phyloP scores from a whole-genome alignment of 2,329 filamentous ascomycete genomes.

The Ophiobolus disseminans region DNA sequence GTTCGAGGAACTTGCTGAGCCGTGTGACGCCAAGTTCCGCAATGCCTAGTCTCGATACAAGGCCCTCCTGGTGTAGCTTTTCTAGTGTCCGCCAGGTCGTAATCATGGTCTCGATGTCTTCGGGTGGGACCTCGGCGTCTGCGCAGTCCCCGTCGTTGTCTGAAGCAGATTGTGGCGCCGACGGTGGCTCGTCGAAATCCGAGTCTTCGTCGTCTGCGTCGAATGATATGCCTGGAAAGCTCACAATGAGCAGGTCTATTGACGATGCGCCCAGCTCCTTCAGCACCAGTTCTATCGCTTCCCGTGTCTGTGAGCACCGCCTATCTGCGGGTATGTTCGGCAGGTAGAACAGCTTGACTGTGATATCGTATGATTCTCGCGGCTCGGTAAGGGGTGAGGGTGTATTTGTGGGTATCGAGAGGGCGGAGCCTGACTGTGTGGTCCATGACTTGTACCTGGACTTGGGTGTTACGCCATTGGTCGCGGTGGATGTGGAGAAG shows the following conservation, averaged over 20 bases:
- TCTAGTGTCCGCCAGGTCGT: constrained; percentile 76
- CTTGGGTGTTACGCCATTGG: constrained; percentile 39
- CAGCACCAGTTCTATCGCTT: constrained; percentile 80
- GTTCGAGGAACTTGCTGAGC: constrained; percentile 75
- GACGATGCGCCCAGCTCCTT: constrained; percentile 77
- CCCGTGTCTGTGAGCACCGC: constrained; percentile 73
- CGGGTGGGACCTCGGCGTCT: constrained; percentile 50
- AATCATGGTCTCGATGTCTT: constrained; percentile 67
- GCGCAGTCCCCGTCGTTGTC: constrained; percentile 54
- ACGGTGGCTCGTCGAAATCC: constrained; percentile 62
- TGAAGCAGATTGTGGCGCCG: constrained; percentile 29
- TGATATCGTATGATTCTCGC: constrained; percentile 86
- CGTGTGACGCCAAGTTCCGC: constrained; percentile 91
- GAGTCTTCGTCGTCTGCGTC: constrained; percentile 88
- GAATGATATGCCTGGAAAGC: constrained; percentile 91
- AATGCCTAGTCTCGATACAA: constrained; percentile 79
- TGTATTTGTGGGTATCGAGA: constrained; percentile 79
- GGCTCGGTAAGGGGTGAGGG: constrained; percentile 79
- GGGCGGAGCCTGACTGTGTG: constrained; percentile 54
- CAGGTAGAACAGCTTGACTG: constrained; percentile 93
- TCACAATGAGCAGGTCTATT: constrained; percentile 89
- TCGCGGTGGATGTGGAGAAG: constrained; percentile 53
- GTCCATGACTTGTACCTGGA: constrained; percentile 70
- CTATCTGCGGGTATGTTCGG: constrained; percentile 70
- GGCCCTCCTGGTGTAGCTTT: constrained; percentile 71